These are phyloP conservation scores for Pyricularia pennisetigena DNA, from an alignment of 2,329 filamentous ascomycete species.

Conservation along the genomic window DNA sequence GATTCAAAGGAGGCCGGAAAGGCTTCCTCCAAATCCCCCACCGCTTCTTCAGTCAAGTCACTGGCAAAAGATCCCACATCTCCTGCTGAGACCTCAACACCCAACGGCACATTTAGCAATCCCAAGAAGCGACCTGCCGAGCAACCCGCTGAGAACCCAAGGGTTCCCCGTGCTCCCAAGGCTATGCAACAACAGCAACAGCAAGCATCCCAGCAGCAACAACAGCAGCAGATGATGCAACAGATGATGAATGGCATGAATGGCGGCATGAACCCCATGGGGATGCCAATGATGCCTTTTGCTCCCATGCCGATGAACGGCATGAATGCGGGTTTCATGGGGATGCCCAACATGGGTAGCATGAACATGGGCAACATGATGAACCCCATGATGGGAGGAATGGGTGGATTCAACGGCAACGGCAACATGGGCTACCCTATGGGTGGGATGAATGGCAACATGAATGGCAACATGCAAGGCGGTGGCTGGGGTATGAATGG, in stretches of 20 bases:
- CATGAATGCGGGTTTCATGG: constrained; percentile 24
- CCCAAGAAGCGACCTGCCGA: constrained; percentile 76
- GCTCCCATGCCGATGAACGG: constrained; percentile 11
- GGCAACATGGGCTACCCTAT: constrained; percentile 21
- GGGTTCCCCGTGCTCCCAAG: constrained; percentile 55
- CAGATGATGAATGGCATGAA: constrained; percentile 28
- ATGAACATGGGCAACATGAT: constrained; percentile 23
- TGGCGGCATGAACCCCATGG: constrained; percentile 16
- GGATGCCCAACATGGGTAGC: constrained; percentile 25
- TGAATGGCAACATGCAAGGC: constrained; percentile 18
- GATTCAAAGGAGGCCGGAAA: background rate
- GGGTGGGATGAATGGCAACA: constrained; percentile 20
- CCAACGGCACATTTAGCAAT: background rate
- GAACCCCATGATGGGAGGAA: constrained; percentile 27
- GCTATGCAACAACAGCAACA: constrained; percentile 49
- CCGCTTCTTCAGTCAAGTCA: constrained; percentile 16
- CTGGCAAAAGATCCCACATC: constrained; percentile 15
- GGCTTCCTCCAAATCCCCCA: background rate
- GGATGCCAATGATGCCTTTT: constrained; percentile 23
- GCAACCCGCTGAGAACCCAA: constrained; percentile 54
- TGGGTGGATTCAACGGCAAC: constrained; percentile 26
- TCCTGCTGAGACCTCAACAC: constrained; percentile 1
- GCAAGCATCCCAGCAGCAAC: constrained; percentile 37
- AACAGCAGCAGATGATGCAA: constrained; percentile 31
- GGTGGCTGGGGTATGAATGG: constrained; percentile 15